Conservation (phyloP, 306 rosid genomes). For the Benincasa hispida region DNA sequence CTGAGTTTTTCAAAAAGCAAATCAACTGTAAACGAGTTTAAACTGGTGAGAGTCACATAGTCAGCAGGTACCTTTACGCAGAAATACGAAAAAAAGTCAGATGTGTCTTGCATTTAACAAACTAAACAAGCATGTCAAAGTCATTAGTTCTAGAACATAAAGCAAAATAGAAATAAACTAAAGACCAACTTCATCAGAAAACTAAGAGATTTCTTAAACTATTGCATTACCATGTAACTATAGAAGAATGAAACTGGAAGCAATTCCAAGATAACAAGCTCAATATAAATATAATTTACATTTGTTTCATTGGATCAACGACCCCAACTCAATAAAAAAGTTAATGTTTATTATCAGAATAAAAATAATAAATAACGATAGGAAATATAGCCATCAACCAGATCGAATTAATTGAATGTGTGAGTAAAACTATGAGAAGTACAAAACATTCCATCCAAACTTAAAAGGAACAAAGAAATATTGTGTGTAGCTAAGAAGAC, state of each 20-base stretch:
- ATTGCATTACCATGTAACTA: not conserved
- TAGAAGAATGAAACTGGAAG: not conserved
- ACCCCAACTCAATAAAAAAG: not conserved
- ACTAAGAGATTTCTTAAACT: not conserved
- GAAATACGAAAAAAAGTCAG: not conserved
- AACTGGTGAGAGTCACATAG: not conserved
- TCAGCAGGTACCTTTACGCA: conserved; percentile 2
- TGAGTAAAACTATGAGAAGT: not conserved
- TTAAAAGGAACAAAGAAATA: not conserved
- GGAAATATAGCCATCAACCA: not conserved
- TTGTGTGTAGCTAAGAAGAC: not conserved
- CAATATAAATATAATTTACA: not conserved
- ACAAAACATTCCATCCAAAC: not conserved
- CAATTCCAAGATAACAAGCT: not conserved
- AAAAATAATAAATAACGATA: not conserved
- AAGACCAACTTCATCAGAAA: not conserved
- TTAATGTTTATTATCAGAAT: not conserved
- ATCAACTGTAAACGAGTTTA: conserved; percentile 11
- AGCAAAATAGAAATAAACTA: not conserved
- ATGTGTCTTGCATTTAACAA: not conserved
- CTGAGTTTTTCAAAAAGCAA: conserved; percentile 10
- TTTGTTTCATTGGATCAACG: not conserved
- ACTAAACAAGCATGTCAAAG: not conserved
- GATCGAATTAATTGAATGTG: not conserved
- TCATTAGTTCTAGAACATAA: not conserved